Percentiles rank a stretch among this genome's conserved stretches.
Conservation (phyloP, 305 asterid genomes). For the Solanum hybrid region DNA sequence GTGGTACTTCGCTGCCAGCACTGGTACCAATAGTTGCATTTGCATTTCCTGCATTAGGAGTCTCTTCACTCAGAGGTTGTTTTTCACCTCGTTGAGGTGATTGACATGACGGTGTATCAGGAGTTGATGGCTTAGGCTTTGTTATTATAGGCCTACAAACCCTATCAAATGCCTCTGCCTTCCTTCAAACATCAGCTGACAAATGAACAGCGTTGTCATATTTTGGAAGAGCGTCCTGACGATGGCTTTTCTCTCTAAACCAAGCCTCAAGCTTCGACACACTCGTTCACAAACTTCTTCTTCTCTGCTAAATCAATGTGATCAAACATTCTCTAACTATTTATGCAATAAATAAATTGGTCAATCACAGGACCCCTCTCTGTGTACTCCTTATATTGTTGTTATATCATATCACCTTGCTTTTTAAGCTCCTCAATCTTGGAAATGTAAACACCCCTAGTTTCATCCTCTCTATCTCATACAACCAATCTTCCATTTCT, state of each 20-base stretch:
- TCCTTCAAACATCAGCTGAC: background rate
- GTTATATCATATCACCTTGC: too few relatives aligned
- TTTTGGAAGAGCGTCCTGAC: background rate
- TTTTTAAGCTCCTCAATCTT: too few relatives aligned
- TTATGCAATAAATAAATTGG: too few relatives aligned
- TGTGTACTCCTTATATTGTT: too few relatives aligned
- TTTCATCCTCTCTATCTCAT: too few relatives aligned
- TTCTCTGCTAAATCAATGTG: too few relatives aligned
- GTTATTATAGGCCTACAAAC: background rate
- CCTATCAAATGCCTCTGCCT: background rate
- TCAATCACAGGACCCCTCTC: too few relatives aligned
- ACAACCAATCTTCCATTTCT: too few relatives aligned
- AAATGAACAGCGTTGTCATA: background rate
- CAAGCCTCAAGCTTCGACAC: too few relatives aligned
- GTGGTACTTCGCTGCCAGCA: background rate
- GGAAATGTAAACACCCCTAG: too few relatives aligned
- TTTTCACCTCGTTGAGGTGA: background rate
- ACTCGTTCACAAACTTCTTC: too few relatives aligned
- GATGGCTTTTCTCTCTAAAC: background rate
- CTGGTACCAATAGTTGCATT: background rate
- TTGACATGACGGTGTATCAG: background rate
- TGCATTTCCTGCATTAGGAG: background rate
- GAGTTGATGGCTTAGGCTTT: background rate
- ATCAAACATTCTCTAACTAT: too few relatives aligned
- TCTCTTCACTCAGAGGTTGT: background rate